A percentile compares a stretch with the other conserved stretches of the same genome.
Conservation (phyloP, 169 alveolate genomes). For the Cyclospora cayetanensis region DNA sequence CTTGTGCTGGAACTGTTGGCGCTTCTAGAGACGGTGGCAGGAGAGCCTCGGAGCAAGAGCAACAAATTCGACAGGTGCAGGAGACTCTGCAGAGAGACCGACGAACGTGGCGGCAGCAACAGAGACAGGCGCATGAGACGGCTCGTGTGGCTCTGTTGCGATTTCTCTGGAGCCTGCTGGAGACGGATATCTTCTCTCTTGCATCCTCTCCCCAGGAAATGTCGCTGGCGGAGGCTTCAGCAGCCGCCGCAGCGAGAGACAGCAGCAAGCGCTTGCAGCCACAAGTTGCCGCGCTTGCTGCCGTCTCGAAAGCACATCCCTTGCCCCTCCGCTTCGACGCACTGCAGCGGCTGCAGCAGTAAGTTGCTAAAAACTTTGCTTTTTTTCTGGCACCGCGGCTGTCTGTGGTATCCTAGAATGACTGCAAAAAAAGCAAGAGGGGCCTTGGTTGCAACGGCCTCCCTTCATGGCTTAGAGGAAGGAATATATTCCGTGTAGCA, state of each 20-base stretch:
- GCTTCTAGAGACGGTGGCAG: not conserved
- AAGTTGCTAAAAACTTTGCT: no score
- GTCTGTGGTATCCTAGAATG: no score
- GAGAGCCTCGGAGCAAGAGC: not conserved
- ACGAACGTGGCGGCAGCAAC: not conserved
- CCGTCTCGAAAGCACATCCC: not conserved
- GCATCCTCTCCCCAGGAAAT: not conserved
- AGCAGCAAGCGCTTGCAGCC: conserved; percentile 12
- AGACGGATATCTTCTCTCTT: not conserved
- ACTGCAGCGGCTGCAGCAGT: not conserved
- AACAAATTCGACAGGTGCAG: not conserved
- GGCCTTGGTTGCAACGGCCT: no score
- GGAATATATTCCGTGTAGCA: no score
- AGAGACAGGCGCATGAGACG: not conserved
- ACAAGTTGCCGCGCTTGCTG: not conserved
- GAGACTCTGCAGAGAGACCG: not conserved
- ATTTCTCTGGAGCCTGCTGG: not conserved
- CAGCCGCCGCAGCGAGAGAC: conserved; percentile 14
- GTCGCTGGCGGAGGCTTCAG: not conserved
- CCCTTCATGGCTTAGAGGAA: no score
- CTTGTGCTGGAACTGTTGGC: not conserved
- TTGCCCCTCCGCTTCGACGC: not conserved
- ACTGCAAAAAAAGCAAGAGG: no score
- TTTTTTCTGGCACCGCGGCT: no score
- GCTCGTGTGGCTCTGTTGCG: not conserved